phyloP scores from a whole-genome alignment of 2,329 filamentous ascomycete genomes.

The Catunica adiposa region DNA sequence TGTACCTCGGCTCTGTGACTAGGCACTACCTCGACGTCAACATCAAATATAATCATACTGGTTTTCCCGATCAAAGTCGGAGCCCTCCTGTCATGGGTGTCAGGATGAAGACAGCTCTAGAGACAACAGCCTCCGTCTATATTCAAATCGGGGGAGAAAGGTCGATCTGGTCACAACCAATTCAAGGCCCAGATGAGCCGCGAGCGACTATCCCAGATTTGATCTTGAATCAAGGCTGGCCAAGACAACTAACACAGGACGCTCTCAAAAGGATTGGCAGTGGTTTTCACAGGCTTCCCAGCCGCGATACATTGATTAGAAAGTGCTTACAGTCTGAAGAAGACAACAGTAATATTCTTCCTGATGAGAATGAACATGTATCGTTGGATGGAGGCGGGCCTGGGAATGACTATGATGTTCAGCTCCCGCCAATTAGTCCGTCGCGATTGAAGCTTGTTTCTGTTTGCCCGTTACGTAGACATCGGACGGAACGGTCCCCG shows the following conservation, averaged over 20 bases:
- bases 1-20: constrained; percentile 33
- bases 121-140: constrained; percentile 35
- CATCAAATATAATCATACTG: constrained; percentile 39
- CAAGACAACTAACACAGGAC: background rate
- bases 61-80: constrained; percentile 25
- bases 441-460: constrained; percentile 11
- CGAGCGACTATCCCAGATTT: constrained; percentile 21
- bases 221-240: constrained; percentile 12
- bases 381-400: background rate
- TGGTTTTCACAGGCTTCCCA: constrained; percentile 8
- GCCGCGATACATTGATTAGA: background rate
- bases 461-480: constrained; percentile 10
- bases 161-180: constrained; percentile 32
- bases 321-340: background rate
- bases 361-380: background rate
- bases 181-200: constrained; percentile 21
- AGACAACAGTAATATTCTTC: background rate
- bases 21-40: constrained; percentile 35
- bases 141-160: constrained; percentile 31
- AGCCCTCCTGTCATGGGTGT: constrained; percentile 8
- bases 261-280: constrained; percentile 11
- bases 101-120: constrained; percentile 26
- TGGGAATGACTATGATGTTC: background rate
- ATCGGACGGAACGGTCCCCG: background rate
- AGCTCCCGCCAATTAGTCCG: constrained; percentile 12